Evolutionary conservation across 1,284 basidiomycete genomes (phyloP).

Genomic region (Sporisorium graminicola): DNA sequence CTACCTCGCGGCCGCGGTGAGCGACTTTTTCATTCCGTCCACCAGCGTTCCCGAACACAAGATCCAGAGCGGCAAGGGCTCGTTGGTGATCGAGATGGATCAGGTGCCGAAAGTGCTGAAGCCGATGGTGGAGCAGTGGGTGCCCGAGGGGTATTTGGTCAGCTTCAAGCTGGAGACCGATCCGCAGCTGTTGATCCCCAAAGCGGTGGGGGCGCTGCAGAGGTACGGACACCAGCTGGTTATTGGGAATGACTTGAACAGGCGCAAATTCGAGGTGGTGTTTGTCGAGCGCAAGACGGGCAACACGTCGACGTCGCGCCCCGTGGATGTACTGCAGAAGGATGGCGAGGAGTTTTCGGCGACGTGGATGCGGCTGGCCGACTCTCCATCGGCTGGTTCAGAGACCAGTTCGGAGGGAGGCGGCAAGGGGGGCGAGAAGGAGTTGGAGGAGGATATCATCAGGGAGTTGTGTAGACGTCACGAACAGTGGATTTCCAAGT

Average conservation of each 20-base stretch:
- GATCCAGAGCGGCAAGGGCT: constrained; percentile 91
- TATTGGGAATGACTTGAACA: constrained; percentile 91
- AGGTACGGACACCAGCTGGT: constrained; percentile 97
- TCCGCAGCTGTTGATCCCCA: constrained; percentile 83
- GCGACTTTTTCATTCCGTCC: constrained; percentile 94
- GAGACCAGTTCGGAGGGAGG: constrained; percentile 17
- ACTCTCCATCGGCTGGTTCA: neutral
- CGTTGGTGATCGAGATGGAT: constrained; percentile 95
- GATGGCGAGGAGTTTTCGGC: constrained; percentile 73
- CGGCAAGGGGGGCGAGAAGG: constrained; percentile 66
- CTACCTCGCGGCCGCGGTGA: constrained; percentile 96
- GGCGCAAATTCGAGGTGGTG: constrained; percentile 90
- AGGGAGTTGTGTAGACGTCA: constrained; percentile 81
- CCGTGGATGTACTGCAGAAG: constrained; percentile 7
- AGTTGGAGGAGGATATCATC: constrained; percentile 95
- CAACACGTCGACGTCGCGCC: neutral
- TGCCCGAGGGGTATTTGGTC: constrained; percentile 88
- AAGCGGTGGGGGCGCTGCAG: constrained; percentile 86
- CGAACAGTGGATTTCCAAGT: constrained; percentile 75
- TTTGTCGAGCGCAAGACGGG: constrained; percentile 75
- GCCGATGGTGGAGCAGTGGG: constrained; percentile 93
- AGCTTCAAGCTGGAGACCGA: constrained; percentile 99
- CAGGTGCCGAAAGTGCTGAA: constrained; percentile 96
- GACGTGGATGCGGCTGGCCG: constrained; percentile 79
- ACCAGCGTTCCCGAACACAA: constrained; percentile 96